These are phyloP conservation scores for Fusarium staphyleae DNA, from an alignment of 2,329 filamentous ascomycete genomes.

Conservation along the genomic window DNA sequence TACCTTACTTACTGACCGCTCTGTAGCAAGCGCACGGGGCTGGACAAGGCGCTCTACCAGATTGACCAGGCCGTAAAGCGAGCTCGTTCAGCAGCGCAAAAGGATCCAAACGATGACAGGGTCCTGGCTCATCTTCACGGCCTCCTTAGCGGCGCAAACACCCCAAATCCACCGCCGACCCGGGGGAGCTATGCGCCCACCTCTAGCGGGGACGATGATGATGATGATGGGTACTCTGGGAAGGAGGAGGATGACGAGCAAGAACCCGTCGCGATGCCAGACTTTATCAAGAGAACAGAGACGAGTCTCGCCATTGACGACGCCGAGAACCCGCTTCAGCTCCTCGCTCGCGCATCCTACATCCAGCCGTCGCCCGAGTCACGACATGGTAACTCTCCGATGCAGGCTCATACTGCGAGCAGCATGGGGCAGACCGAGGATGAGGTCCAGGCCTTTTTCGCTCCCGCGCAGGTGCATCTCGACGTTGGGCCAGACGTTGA, in stretches of 20 bases:
- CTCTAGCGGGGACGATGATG: constrained; percentile 22
- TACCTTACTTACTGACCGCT: constrained; percentile 13
- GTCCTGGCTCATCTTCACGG: constrained; percentile 53
- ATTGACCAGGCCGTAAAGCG: constrained; percentile 73
- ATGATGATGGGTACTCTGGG: constrained; percentile 44
- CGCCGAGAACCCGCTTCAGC: constrained; percentile 76
- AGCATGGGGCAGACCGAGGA: constrained; percentile 45
- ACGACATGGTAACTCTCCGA: constrained; percentile 40
- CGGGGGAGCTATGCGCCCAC: constrained; percentile 22
- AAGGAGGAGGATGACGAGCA: constrained; percentile 44
- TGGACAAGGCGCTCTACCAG: constrained; percentile 77
- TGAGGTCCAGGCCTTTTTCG: constrained; percentile 70
- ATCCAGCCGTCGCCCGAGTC: constrained; percentile 61
- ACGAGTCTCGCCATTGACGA: constrained; percentile 71
- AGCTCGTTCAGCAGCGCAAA: constrained; percentile 54
- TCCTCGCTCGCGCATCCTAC: constrained; percentile 76
- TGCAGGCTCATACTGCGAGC: constrained; percentile 34
- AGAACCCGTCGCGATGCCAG: constrained; percentile 36
- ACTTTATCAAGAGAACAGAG: constrained; percentile 45
- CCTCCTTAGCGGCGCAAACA: constrained; percentile 46
- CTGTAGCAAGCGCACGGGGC: constrained; percentile 72
- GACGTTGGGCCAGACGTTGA: constrained; percentile 71
- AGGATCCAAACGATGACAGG: constrained; percentile 54
- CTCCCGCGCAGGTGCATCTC: constrained; percentile 66
- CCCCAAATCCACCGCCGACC: constrained; percentile 28